These are phyloP conservation scores for Erysiphe pulchra DNA, from an alignment of 2,329 filamentous ascomycete species.

Conservation along the genomic window DNA sequence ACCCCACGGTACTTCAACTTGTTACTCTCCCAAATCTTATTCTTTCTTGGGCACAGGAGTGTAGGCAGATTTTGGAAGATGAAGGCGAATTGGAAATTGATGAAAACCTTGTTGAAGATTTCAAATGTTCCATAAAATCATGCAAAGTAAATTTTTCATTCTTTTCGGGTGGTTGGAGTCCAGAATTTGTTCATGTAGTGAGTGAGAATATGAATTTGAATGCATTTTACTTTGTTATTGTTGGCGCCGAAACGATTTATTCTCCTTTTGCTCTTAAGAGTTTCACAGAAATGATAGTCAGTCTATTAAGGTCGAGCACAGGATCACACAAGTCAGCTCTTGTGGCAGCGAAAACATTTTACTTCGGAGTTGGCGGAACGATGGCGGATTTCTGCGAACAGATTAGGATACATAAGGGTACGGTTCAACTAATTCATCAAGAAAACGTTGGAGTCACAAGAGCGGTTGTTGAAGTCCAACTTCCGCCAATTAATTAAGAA, in stretches of 20 bases:
- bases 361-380: conserved; percentile 66
- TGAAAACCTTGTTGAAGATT: conserved; percentile 27
- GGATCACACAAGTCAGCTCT: conserved; percentile 22
- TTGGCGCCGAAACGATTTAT: conserved; percentile 68
- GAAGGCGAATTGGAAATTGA: conserved; percentile 14
- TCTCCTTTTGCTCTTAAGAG: conserved; percentile 42
- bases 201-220: conserved; percentile 3
- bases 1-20: conserved; percentile 48
- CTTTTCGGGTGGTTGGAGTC: conserved; percentile 51
- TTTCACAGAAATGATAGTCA: conserved; percentile 41
- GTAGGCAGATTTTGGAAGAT: conserved; percentile 6
- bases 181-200: conserved; percentile 34
- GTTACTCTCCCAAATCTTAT: conserved; percentile 60
- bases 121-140: conserved; percentile 25
- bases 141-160: conserved; percentile 33
- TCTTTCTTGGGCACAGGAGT: conserved; percentile 29
- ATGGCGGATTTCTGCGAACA: conserved; percentile 44
- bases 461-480: conserved; percentile 24
- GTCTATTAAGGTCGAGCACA: conserved; percentile 22
- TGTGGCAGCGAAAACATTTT: conserved; percentile 53
- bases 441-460: conserved; percentile 34
- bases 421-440: conserved; percentile 26
- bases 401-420: conserved; percentile 22
- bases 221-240: conserved; percentile 21
- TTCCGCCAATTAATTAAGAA: neutral